phyloP scores from a whole-genome alignment of 805 yeast genomes.

The Helenozyma baotianmanensis region DNA sequence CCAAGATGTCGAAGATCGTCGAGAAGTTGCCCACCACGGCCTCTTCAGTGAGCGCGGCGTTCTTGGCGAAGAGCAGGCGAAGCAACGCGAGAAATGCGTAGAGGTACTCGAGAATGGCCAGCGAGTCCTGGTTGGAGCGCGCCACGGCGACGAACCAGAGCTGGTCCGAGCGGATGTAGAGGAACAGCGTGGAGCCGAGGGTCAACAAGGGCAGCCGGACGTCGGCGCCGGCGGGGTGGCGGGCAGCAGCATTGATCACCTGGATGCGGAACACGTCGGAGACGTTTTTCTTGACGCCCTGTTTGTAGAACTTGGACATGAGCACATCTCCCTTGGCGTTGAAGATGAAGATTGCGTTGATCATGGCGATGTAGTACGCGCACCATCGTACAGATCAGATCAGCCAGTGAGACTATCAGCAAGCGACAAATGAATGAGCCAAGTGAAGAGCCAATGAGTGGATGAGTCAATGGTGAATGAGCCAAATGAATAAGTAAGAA shows the following conservation, averaged over 20 bases:
- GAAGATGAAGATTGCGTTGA: conserved; percentile 75
- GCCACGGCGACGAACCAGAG: conserved; percentile 88
- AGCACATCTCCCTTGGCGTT: conserved; percentile 80
- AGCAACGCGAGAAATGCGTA: conserved; percentile 56
- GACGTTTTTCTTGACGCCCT: conserved; percentile 71
- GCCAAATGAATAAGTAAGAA: too few species aligned
- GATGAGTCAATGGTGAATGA: too few species aligned
- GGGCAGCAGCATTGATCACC: conserved; percentile 58
- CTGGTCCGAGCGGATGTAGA: conserved; percentile 59
- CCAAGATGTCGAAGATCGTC: conserved; percentile 69
- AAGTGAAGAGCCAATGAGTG: too few species aligned
- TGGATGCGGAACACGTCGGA: conserved; percentile 90
- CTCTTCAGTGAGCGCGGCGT: conserved; percentile 24
- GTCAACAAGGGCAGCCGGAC: conserved; percentile 53
- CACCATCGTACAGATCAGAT: too few species aligned
- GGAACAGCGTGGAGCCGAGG: conserved; percentile 86
- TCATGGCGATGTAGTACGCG: conserved; percentile 44
- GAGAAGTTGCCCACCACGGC: conserved; percentile 62
- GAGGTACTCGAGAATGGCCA: conserved; percentile 73
- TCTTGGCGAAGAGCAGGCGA: conserved; percentile 22
- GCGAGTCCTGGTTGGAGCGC: conserved; percentile 82
- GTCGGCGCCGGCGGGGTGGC: conserved; percentile 16
- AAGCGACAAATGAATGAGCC: too few species aligned
- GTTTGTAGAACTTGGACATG: conserved; percentile 67
- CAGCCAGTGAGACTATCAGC: too few species aligned